Evolutionary conservation across 208 protist genomes (phyloP).

Genomic region (Phytomonas sp.): DNA sequence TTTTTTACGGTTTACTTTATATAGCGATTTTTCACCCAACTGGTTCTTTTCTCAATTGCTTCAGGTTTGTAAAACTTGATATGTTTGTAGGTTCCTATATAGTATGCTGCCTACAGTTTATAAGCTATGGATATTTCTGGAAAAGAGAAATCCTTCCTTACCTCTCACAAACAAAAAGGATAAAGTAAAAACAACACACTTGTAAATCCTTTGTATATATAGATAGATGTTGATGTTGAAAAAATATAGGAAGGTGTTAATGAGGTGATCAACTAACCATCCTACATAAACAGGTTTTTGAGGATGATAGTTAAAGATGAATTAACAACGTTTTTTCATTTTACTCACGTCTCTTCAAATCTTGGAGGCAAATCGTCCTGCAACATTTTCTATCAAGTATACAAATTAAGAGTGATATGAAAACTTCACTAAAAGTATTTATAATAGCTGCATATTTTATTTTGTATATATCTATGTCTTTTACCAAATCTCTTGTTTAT

Average conservation of each 20-base stretch:
- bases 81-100: neutral
- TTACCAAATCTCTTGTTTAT: neutral
- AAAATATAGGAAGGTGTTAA: slow-evolving; percentile 8
- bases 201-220: neutral
- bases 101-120: neutral
- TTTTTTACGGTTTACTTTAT: neutral
- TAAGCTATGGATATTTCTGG: neutral
- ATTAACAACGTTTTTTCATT: neutral
- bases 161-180: neutral
- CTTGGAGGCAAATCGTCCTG: neutral
- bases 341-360: neutral
- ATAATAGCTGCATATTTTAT: neutral
- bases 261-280: neutral
- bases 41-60: slow-evolving; percentile 6
- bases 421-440: neutral
- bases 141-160: neutral
- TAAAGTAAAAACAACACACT: slow-evolving; percentile 1
- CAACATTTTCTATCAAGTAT: neutral
- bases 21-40: neutral
- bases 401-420: neutral
- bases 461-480: neutral
- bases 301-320: neutral
- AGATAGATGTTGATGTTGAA: too few relatives aligned
- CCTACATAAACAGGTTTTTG: neutral
- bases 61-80: neutral